Percentiles rank a stretch among this genome's conserved stretches.
These are phyloP conservation scores for Lagenaria siceraria DNA, from an alignment of 306 rosid genomes.

Conservation along the genomic window DNA sequence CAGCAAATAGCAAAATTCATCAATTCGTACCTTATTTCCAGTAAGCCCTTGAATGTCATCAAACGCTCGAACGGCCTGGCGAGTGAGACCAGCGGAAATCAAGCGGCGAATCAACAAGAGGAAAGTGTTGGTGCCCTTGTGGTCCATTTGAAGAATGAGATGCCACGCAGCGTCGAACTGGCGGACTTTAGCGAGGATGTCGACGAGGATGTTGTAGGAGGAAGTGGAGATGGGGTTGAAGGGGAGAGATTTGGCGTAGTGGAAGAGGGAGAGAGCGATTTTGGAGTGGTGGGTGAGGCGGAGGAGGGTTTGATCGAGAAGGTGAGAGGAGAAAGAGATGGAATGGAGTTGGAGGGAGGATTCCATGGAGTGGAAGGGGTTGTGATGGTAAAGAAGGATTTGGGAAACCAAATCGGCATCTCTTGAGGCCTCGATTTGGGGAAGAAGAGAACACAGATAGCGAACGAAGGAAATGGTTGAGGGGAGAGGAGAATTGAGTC, in stretches of 20 bases:
- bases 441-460: slow-evolving; percentile 12
- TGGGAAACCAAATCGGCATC: slow-evolving; percentile 47
- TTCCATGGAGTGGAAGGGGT: slow-evolving; percentile 74
- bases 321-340: slow-evolving; percentile 42
- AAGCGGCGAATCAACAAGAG: slow-evolving; percentile 55
- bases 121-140: slow-evolving; percentile 24
- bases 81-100: slow-evolving; percentile 58
- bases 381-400: slow-evolving; percentile 65
- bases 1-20: slow-evolving; percentile 41
- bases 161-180: slow-evolving; percentile 84
- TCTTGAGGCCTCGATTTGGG: slow-evolving; percentile 20
- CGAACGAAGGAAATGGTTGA: not conserved
- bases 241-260: slow-evolving; percentile 53
- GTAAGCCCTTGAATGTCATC: slow-evolving; percentile 42
- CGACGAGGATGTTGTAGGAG: slow-evolving; percentile 48
- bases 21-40: slow-evolving; percentile 6
- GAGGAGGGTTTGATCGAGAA: slow-evolving; percentile 52
- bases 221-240: slow-evolving; percentile 30
- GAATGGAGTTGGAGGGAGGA: slow-evolving; percentile 72
- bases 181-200: slow-evolving; percentile 56
- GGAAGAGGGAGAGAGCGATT: slow-evolving; percentile 67
- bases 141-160: slow-evolving; percentile 61
- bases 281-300: slow-evolving; percentile 60
- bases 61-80: slow-evolving; percentile 70
- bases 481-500: not conserved